Conservation (phyloP, 306 rosid genomes). For the Rubus idaeus region DNA sequence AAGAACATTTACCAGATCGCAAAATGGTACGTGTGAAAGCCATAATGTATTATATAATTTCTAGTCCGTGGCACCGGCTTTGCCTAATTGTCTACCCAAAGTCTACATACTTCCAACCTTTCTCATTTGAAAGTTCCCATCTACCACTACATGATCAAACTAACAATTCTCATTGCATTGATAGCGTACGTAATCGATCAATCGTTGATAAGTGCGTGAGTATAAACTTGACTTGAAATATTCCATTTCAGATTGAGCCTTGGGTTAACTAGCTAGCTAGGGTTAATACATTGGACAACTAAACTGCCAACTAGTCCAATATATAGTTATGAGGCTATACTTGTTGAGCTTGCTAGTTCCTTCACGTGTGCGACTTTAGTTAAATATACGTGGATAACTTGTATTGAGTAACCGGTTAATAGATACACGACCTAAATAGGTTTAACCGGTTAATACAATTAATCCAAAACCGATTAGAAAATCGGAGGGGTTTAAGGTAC, state of each 20-base stretch:
- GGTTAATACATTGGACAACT: not conserved
- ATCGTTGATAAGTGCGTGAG: not conserved
- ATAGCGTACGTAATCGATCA: not conserved
- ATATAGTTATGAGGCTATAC: not conserved
- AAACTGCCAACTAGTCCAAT: not conserved
- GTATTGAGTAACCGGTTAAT: not conserved
- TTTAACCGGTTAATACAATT: too few species aligned
- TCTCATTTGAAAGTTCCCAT: not conserved
- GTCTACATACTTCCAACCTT: not conserved
- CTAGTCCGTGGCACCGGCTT: not conserved
- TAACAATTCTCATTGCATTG: not conserved
- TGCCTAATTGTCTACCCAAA: constrained; percentile 15
- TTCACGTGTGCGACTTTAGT: not conserved
- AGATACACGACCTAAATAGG: too few species aligned
- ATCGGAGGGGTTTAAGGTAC: too few species aligned
- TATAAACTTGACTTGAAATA: not conserved
- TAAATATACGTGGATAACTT: not conserved
- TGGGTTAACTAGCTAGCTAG: not conserved
- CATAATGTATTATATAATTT: not conserved
- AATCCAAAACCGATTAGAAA: too few species aligned
- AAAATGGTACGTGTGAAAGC: not conserved
- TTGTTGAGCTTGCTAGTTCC: not conserved
- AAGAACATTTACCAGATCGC: not conserved
- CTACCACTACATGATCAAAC: not conserved
- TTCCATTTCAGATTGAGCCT: not conserved